phyloP scores from a whole-genome alignment of 106 monocot genomes.

The Apostasia shenzhenica region DNA sequence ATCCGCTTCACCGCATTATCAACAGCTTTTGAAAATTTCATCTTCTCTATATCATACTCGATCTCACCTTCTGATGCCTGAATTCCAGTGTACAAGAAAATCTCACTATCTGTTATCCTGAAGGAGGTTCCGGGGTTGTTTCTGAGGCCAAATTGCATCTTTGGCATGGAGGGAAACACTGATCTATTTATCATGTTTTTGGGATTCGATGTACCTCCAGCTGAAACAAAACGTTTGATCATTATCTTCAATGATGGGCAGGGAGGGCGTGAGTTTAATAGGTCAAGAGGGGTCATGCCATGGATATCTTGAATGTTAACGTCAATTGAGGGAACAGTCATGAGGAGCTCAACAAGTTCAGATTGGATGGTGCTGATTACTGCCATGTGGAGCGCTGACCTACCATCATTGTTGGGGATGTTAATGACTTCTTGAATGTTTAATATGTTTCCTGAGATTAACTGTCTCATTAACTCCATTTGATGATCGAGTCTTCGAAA shows the following conservation, averaged over 20 bases:
- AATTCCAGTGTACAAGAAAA: conserved; percentile 65
- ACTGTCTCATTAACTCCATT: conserved; percentile 64
- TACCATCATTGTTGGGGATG: conserved; percentile 55
- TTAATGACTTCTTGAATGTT: conserved; percentile 56
- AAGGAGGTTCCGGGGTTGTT: conserved; percentile 78
- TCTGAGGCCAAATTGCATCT: conserved; percentile 30
- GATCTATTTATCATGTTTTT: conserved; percentile 25
- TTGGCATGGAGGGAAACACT: conserved; percentile 32
- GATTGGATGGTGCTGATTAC: conserved; percentile 54
- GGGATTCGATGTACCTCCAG: conserved; percentile 53
- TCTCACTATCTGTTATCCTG: conserved; percentile 75
- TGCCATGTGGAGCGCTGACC: conserved; percentile 72
- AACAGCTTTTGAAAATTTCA: conserved; percentile 39
- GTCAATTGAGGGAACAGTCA: conserved; percentile 46
- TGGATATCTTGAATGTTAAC: conserved; percentile 57
- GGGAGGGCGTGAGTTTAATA: conserved; percentile 38
- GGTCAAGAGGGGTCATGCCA: conserved; percentile 75
- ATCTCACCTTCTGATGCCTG: conserved; percentile 23
- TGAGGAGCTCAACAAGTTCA: conserved; percentile 60
- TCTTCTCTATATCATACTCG: conserved; percentile 10
- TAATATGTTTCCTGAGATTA: conserved; percentile 27
- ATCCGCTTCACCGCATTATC: conserved; percentile 47
- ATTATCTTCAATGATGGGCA: conserved; percentile 57
- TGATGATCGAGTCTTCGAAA: conserved; percentile 75
- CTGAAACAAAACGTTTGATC: conserved; percentile 61